Base-by-base conservation (phyloP, 2,329 filamentous ascomycete genomes). In the Aplosporella prunicola region DNA sequence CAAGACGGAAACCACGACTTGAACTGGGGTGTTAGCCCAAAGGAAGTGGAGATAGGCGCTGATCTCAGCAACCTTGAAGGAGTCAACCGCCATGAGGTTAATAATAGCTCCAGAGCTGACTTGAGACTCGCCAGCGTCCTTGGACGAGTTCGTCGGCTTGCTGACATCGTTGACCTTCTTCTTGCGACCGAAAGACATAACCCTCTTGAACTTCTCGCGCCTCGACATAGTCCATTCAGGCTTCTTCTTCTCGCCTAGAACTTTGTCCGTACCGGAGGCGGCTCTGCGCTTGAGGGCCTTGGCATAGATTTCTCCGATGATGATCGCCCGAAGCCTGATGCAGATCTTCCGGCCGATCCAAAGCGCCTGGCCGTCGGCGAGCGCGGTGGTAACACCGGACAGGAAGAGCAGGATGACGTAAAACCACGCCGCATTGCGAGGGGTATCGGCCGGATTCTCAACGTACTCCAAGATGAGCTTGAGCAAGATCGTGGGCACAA, bases 31-130 rank as follows among this genome's bases (percentile, higher is more conserved):
- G 43, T 82, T 80, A 0, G 88, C 89, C 68, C 89, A 82, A n/a
- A 98, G 68, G 61, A 93, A 98, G 61, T 98, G 91, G 20, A 98
- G 68, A 57, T 98, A 98, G 0, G 89, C 83, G 24, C 86, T 91
- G 42, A 94, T 80, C 56, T 98, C 91, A 44, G 85, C 83, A 39
- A 98, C 86, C 64, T 98, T 98, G 76, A 96, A 96, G 32, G 89
- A 95, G 66, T 98, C 93, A 26, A 98, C 93, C 9, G 91, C 93
- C 91, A 98, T 98, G 47, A 98, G 69, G 60, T 96, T 98, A 67
- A 98, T 98, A 52, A 98, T 95, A n/a, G 91, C 93, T 45, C 93
- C 91, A 34, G 93, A 72, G 43, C 91, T 95, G 25, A 87, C 89
- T 63, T 93, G 86, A 41, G 81, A 74, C 44, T 86, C 80, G 25